phyloP scores from a whole-genome alignment of 2,329 filamentous ascomycete species.

The Keithomyces neogunnii region DNA sequence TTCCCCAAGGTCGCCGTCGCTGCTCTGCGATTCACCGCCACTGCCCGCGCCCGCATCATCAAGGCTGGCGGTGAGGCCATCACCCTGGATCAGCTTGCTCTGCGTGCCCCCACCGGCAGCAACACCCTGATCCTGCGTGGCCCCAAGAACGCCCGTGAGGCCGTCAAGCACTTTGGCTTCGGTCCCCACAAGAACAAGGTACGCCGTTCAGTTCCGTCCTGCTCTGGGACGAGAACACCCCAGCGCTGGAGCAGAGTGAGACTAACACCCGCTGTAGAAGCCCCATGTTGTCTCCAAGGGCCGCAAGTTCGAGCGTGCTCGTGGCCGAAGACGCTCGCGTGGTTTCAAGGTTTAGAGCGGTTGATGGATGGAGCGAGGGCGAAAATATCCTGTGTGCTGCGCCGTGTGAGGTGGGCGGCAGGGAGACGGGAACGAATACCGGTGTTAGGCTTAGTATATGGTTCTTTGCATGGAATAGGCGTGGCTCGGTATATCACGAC shows the following conservation, averaged over 20 bases:
- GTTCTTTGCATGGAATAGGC: slow-evolving; percentile 34
- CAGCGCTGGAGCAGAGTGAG: background rate
- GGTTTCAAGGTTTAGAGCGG: slow-evolving; percentile 98
- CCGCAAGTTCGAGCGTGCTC: slow-evolving; percentile 98
- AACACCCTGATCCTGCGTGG: slow-evolving; percentile 97
- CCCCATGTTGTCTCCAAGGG: slow-evolving; percentile 97
- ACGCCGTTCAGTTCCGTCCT: slow-evolving; percentile 19
- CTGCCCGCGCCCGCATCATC: slow-evolving; percentile 85
- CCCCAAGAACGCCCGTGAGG: slow-evolving; percentile 96
- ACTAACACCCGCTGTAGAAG: slow-evolving; percentile 52
- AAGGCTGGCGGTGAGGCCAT: slow-evolving; percentile 92
- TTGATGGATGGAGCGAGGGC: slow-evolving; percentile 11
- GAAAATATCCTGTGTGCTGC: slow-evolving; percentile 3
- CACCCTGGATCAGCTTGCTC: slow-evolving; percentile 94
- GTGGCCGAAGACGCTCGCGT: slow-evolving; percentile 95
- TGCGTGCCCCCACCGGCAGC: slow-evolving; percentile 87
- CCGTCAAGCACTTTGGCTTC: slow-evolving; percentile 98
- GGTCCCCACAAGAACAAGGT: slow-evolving; percentile 98
- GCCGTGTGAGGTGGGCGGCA: slow-evolving; percentile 1
- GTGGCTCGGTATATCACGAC: slow-evolving; percentile 37
- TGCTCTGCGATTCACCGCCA: slow-evolving; percentile 93
- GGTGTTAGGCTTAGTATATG: slow-evolving; percentile 20
- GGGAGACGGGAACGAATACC: slow-evolving; percentile 18
- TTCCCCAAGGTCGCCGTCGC: slow-evolving; percentile 91
- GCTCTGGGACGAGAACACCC: no score